These are phyloP conservation scores for Jatropha multifida DNA, from an alignment of 441 rosid genomes.

Conservation along the genomic window DNA sequence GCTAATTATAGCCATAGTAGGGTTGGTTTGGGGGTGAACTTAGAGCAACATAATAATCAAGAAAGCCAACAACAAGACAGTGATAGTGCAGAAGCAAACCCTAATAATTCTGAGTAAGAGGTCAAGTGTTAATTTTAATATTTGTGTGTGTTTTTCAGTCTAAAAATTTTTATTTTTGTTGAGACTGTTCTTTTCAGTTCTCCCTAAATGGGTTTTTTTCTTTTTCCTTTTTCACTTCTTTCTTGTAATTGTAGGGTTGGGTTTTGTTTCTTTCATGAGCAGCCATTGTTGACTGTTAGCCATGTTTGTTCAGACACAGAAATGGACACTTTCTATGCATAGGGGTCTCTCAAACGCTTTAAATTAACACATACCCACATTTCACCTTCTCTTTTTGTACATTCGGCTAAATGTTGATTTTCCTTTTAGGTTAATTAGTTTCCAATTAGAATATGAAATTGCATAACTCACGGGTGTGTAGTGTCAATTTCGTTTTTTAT, in stretches of 20 bases:
- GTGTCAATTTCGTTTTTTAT: too few species aligned
- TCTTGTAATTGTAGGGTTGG: conserved; percentile 7
- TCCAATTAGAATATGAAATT: too few species aligned
- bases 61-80: conserved; percentile 45
- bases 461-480: too few species aligned
- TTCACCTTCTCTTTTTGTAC: neutral
- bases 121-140: neutral
- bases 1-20: conserved; percentile 38
- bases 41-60: conserved; percentile 41
- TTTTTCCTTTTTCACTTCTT: neutral
- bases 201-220: too few species aligned
- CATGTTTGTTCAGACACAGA: conserved; percentile 7
- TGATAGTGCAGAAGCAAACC: conserved; percentile 54
- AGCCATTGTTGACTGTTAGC: conserved; percentile 10
- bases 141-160: neutral
- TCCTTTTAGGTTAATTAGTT: too few species aligned
- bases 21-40: conserved; percentile 54
- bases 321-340: neutral
- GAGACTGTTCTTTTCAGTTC: neutral
- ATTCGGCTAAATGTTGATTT: too few species aligned
- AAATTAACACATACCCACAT: neutral
- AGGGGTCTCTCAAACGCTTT: neutral
- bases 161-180: neutral
- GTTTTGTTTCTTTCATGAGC: neutral
- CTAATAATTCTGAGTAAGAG: conserved; percentile 39